Conservation (phyloP, 1,139 yeast species). For the Hyphopichia wangnamkhiaoensis region DNA sequence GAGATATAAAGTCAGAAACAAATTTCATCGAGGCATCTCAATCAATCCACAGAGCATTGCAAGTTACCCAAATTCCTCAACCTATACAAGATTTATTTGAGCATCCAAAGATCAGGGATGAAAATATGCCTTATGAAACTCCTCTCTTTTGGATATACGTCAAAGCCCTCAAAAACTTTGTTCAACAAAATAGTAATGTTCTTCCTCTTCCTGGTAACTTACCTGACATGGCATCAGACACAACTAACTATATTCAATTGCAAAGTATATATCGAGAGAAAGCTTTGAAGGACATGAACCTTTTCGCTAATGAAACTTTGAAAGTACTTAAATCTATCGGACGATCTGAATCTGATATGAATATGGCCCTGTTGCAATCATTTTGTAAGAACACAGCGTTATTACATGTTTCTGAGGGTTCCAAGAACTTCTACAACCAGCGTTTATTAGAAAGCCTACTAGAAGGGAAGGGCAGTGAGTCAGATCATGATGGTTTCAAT, state of each 20-base stretch:
- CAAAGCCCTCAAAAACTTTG: slow-evolving; percentile 55
- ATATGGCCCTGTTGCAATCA: slow-evolving; percentile 39
- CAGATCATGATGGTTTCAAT: slow-evolving; percentile 19
- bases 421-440: slow-evolving; percentile 20
- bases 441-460: slow-evolving; percentile 15
- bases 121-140: slow-evolving; percentile 16
- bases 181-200: slow-evolving; percentile 33
- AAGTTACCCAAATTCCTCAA: slow-evolving; percentile 40
- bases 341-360: slow-evolving; percentile 23
- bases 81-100: slow-evolving; percentile 34
- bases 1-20: slow-evolving; percentile 44
- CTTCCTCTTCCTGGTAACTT: slow-evolving; percentile 74
- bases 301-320: slow-evolving; percentile 36
- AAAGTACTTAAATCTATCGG: slow-evolving; percentile 24
- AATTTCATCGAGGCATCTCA: slow-evolving; percentile 74
- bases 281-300: slow-evolving; percentile 50
- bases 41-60: slow-evolving; percentile 54
- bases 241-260: slow-evolving; percentile 59
- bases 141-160: slow-evolving; percentile 64
- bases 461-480: slow-evolving; percentile 18
- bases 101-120: slow-evolving; percentile 17
- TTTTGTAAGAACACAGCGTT: slow-evolving; percentile 63
- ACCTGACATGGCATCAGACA: slow-evolving; percentile 89
- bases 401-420: slow-evolving; percentile 40
- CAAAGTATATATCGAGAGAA: slow-evolving; percentile 60